Evolutionary conservation across 331 rosid genomes (phyloP).

Genomic region (Pyrus hybrid): DNA sequence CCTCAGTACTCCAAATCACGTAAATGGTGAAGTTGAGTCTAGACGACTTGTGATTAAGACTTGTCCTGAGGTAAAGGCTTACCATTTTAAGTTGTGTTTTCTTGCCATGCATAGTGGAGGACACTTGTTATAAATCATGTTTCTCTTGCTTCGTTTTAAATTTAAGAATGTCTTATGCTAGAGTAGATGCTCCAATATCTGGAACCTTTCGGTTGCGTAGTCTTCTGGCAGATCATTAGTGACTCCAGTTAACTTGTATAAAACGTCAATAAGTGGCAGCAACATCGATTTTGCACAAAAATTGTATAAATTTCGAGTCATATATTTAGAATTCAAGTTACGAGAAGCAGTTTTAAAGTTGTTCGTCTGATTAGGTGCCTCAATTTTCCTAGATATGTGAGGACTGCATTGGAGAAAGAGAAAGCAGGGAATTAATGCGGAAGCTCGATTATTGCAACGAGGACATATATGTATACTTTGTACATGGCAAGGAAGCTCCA

Average conservation of each 20-base stretch:
- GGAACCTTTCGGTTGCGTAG: not conserved
- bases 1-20: conserved; percentile 38
- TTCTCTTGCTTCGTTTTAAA: not conserved
- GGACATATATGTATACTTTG: conserved; percentile 60
- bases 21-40: conserved; percentile 47
- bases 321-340: not conserved
- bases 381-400: conserved; percentile 60
- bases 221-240: not conserved
- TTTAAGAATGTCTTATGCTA: not conserved
- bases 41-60: conserved; percentile 48
- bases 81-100: not conserved
- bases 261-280: not conserved
- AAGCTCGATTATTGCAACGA: conserved; percentile 77
- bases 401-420: conserved; percentile 82
- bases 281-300: not conserved
- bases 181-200: not conserved
- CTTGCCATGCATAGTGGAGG: not conserved
- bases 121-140: not conserved
- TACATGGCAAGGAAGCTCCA: conserved; percentile 94
- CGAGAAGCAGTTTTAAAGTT: not conserved
- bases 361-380: conserved; percentile 4
- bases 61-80: conserved; percentile 64
- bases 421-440: conserved; percentile 79
- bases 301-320: not conserved
- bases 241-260: not conserved